These are phyloP conservation scores for Apiotrichum akiyoshidainum DNA, from an alignment of 1,284 basidiomycete species.

Conservation along the genomic window DNA sequence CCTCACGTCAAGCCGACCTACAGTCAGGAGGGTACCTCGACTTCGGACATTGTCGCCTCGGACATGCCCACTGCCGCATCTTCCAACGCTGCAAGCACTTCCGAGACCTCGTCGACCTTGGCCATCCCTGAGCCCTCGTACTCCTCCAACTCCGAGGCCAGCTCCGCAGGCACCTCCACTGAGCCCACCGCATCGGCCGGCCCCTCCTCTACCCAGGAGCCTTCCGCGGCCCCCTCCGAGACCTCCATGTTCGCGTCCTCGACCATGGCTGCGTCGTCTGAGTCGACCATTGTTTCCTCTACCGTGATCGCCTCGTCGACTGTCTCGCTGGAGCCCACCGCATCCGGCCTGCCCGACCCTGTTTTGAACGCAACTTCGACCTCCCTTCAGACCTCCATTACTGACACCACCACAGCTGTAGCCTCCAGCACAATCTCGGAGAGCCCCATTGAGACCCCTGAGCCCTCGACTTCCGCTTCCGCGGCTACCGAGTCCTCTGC, in stretches of 20 bases:
- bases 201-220: background rate
- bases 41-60: background rate
- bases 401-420: slow-evolving; percentile 1
- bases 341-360: background rate
- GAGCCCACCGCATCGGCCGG: no score
- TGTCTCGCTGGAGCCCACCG: background rate
- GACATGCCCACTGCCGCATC: background rate
- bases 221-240: background rate
- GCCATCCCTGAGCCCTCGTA: background rate
- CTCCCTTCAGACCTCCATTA: background rate
- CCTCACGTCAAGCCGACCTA: background rate
- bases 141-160: no score
- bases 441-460: slow-evolving; percentile 1
- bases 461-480: background rate
- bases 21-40: no score
- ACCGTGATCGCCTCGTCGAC: background rate
- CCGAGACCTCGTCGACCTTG: no score
- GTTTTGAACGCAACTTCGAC: background rate
- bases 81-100: no score
- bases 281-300: slow-evolving; percentile 1
- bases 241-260: background rate
- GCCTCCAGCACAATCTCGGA: background rate
- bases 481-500: background rate
- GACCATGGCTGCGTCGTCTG: slow-evolving; percentile 3
- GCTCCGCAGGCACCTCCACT: no score